Conservation (phyloP, 2,329 filamentous ascomycete genomes). For the Pezicula carpinea region DNA sequence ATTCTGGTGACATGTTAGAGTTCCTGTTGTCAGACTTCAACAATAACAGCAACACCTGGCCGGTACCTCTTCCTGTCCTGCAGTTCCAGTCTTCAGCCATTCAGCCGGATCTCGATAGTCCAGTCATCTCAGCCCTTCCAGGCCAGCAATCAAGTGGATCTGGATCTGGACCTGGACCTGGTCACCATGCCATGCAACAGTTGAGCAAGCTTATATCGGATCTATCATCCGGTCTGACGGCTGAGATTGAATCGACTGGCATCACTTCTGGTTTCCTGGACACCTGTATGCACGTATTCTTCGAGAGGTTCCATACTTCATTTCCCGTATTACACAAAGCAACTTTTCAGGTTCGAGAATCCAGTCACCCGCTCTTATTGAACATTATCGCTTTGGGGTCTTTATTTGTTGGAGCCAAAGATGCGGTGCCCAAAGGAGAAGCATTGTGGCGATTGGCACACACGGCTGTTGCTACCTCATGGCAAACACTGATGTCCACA, state of each 20-base stretch:
- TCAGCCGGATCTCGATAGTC: conserved; percentile 29
- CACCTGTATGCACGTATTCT: conserved; percentile 41
- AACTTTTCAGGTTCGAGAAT: conserved; percentile 39
- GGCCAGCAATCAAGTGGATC: neutral
- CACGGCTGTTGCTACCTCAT: conserved; percentile 40
- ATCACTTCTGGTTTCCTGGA: conserved; percentile 41
- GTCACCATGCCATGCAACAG: conserved; percentile 10
- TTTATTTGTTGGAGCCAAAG: conserved; percentile 37
- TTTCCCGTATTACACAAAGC: conserved; percentile 38
- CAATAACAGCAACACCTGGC: conserved; percentile 4
- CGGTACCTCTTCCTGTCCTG: conserved; percentile 3
- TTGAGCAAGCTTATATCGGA: conserved; percentile 7
- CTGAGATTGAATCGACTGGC: conserved; percentile 35
- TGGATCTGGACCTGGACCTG: neutral
- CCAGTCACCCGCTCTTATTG: conserved; percentile 36
- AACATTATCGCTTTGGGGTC: conserved; percentile 42
- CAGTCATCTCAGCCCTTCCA: conserved; percentile 27
- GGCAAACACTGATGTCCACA: conserved; percentile 38
- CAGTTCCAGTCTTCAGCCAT: conserved; percentile 5
- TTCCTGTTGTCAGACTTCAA: conserved; percentile 5
- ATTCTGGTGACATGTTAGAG: conserved; percentile 6
- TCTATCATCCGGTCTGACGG: conserved; percentile 37
- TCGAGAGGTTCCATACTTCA: conserved; percentile 38
- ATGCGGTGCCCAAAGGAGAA: conserved; percentile 38
- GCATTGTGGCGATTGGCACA: conserved; percentile 38